Conservation (phyloP, 805 yeast genomes). For the Myxozyma udenii region DNA sequence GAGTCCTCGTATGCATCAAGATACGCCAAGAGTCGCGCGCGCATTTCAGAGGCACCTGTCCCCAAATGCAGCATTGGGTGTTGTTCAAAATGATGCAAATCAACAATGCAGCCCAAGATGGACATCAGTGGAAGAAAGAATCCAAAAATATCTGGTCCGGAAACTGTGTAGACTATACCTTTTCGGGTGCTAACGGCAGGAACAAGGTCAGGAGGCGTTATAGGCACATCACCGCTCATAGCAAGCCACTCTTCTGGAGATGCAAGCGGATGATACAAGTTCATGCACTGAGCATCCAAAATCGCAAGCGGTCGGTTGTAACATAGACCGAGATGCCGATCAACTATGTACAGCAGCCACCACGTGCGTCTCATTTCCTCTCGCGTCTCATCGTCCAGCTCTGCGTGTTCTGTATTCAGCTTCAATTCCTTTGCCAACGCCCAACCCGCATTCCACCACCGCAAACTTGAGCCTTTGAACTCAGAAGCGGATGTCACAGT, state of each 20-base stretch:
- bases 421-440: slow-evolving; percentile 36
- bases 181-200: slow-evolving; percentile 4
- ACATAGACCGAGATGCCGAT: slow-evolving; percentile 42
- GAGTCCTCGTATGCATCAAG: slow-evolving; percentile 12
- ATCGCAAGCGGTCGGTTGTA: slow-evolving; percentile 39
- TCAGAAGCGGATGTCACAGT: slow-evolving; percentile 38
- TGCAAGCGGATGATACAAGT: slow-evolving; percentile 36
- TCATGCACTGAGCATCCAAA: slow-evolving; percentile 38
- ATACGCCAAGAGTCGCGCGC: slow-evolving; percentile 8
- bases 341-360: slow-evolving; percentile 44
- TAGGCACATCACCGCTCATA: background rate
- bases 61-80: slow-evolving; percentile 30
- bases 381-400: slow-evolving; percentile 34
- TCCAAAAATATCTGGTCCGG: slow-evolving; percentile 42
- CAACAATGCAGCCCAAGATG: slow-evolving; percentile 37
- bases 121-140: slow-evolving; percentile 41
- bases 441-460: slow-evolving; percentile 38
- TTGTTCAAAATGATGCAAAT: slow-evolving; percentile 32
- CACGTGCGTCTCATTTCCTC: slow-evolving; percentile 45
- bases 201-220: slow-evolving; percentile 5
- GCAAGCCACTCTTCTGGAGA: slow-evolving; percentile 38
- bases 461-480: slow-evolving; percentile 35
- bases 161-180: slow-evolving; percentile 34
- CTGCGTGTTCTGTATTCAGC: slow-evolving; percentile 33
- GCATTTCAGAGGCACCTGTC: slow-evolving; percentile 4